Conservation (phyloP, 148 eudicot species). For the Persicaria maculosa region DNA sequence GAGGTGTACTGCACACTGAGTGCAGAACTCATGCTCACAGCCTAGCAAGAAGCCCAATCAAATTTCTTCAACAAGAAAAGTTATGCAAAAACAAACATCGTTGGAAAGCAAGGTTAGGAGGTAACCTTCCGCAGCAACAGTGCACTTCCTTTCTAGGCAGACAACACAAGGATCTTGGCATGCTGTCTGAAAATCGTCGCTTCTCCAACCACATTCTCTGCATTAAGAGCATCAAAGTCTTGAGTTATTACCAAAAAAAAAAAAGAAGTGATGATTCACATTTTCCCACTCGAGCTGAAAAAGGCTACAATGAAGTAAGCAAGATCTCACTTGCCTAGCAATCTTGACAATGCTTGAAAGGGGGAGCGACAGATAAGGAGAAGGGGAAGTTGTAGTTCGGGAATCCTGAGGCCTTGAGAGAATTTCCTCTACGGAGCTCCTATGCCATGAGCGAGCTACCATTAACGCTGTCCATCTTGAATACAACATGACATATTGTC, state of each 20-base stretch:
- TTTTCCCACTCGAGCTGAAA: neutral
- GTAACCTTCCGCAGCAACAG: slow-evolving; percentile 88
- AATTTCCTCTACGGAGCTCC: slow-evolving; percentile 28
- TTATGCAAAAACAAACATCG: neutral
- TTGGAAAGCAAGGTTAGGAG: neutral
- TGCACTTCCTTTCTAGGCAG: slow-evolving; percentile 87
- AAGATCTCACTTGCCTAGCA: slow-evolving; percentile 25
- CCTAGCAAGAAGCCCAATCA: slow-evolving; percentile 25
- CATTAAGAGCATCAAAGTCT: slow-evolving; percentile 8
- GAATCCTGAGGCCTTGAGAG: slow-evolving; percentile 21
- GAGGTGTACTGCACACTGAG: slow-evolving; percentile 72
- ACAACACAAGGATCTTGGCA: slow-evolving; percentile 86
- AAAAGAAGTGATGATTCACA: neutral
- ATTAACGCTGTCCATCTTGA: slow-evolving; percentile 34
- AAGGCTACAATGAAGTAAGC: neutral
- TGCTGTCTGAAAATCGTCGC: slow-evolving; percentile 26
- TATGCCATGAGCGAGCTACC: slow-evolving; percentile 40
- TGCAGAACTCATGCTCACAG: slow-evolving; percentile 91
- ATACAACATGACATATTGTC: neutral
- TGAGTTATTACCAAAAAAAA: no score
- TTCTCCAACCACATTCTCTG: slow-evolving; percentile 89
- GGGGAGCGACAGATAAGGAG: slow-evolving; percentile 33
- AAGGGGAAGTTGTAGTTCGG: slow-evolving; percentile 18
- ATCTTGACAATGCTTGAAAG: slow-evolving; percentile 37
- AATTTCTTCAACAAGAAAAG: neutral